Base-by-base conservation (phyloP, 495 filamentous ascomycete genomes). In the Entonaema liquescens region DNA sequence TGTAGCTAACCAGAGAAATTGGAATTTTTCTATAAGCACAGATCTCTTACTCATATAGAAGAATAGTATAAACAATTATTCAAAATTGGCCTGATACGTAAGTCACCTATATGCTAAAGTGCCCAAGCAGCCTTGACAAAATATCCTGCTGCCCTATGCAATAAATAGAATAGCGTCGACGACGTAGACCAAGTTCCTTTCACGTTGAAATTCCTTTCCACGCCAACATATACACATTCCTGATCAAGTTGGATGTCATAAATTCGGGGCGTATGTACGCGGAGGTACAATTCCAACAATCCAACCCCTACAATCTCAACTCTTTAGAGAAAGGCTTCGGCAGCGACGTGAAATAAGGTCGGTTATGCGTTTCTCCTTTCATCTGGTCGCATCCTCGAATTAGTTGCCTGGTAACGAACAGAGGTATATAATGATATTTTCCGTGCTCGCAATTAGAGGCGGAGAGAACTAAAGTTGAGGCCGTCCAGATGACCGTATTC, bases 201-300 rank as follows among this genome's bases (percentile, higher is more conserved):
- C n/a, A n/a, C 40, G 31, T 38, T 42, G 19, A 21, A 59, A 60
- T 17, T 29, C 25, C 2, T 40, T n/a, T 23, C 21, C 56, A n/a
- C 2, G 1, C 28, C 17, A 56, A 35, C 40, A 56, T 59, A 31
- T 49, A 33, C 40, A 28, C 35, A 29, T 60, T 28, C 35, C 12
- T 53, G 9, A 40, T 28, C 15, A 62, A 26, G 23, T 17, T 7
- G 11, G 26, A 47, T 50, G 42, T 47, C 19, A 19, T 47, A 23
- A 47, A 23, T 12, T 33, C 23, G 29, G 21, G 53, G 19, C 36
- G 19, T 68, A 65, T 65, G 26, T 65, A 72, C 50, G 59, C 17
- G 17, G 53, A 65, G 49, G 55, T 56, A 55, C 25, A 31, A 59
- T 53, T 44, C 54, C 31, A 40, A 44, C n/a, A 26, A 44, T 40